phyloP scores from a whole-genome alignment of 306 rosid genomes.

The Cucumis cinereus region DNA sequence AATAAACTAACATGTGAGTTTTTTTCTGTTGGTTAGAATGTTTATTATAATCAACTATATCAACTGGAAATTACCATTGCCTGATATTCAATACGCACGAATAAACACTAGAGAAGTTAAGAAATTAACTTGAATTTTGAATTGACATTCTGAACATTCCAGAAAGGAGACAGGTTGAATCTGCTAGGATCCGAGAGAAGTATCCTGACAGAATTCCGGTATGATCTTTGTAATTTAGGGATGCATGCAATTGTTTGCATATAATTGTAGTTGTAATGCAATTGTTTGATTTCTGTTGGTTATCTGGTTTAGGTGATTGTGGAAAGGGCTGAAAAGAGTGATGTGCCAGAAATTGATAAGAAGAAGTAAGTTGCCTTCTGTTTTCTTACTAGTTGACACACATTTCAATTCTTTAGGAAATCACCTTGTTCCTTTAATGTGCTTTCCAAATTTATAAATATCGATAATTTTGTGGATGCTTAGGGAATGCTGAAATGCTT shows the following conservation, averaged over 20 bases:
- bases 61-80: background rate
- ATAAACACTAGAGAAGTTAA: background rate
- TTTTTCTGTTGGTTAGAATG: background rate
- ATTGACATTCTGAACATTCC: constrained; percentile 7
- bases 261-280: background rate
- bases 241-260: background rate
- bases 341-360: constrained; percentile 52
- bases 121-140: background rate
- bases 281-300: background rate
- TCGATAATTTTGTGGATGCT: background rate
- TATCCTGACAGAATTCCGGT: constrained; percentile 67
- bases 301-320: constrained; percentile 44
- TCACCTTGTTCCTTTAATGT: background rate
- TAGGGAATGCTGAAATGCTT: background rate
- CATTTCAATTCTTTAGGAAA: background rate
- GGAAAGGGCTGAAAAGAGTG: constrained; percentile 56
- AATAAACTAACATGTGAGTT: background rate
- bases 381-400: background rate
- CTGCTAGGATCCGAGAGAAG: constrained; percentile 49
- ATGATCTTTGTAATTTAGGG: constrained; percentile 11
- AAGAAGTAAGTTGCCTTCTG: constrained; percentile 33
- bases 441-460: background rate
- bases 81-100: background rate
- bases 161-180: constrained; percentile 58
- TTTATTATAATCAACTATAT: background rate